A percentile compares a stretch with the other conserved stretches of the same genome.
Conservation (phyloP, 139 green algal species). For the Zygnema circumcarinatum region DNA sequence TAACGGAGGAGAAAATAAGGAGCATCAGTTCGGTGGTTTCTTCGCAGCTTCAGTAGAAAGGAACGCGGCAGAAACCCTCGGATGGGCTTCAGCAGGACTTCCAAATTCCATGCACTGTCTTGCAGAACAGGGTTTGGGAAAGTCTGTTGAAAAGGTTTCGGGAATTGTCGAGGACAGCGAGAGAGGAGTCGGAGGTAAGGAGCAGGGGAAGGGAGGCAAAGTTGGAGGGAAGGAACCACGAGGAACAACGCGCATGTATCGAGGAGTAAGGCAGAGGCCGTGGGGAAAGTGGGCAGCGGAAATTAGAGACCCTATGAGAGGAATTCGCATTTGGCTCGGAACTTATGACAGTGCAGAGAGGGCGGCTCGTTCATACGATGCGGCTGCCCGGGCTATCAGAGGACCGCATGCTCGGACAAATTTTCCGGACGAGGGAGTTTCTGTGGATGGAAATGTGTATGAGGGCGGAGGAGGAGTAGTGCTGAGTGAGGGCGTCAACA, state of each 20-base stretch:
- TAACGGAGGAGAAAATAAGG: background rate
- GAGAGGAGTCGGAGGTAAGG: background rate
- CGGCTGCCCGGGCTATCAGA: conserved; percentile 85
- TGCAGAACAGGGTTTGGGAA: background rate
- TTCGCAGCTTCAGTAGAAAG: no score
- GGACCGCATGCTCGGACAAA: conserved; percentile 86
- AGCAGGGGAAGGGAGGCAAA: background rate
- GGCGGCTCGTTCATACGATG: conserved; percentile 90
- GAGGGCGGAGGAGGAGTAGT: background rate
- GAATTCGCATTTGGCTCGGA: conserved; percentile 70
- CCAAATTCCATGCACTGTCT: background rate
- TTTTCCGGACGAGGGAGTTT: conserved; percentile 71
- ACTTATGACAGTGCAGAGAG: conserved; percentile 95
- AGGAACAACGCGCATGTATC: conserved; percentile 46
- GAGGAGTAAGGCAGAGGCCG: conserved; percentile 66
- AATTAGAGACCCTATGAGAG: conserved; percentile 64
- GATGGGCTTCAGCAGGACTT: background rate
- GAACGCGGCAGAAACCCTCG: background rate
- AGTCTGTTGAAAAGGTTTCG: background rate
- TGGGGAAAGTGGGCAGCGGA: conserved; percentile 71
- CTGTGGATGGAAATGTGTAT: background rate
- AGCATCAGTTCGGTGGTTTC: background rate
- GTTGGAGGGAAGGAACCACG: no score
- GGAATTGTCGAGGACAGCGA: background rate
- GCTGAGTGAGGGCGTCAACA: no score